These are phyloP conservation scores for Cercophora samala DNA, from an alignment of 495 filamentous ascomycete species.

Conservation along the genomic window DNA sequence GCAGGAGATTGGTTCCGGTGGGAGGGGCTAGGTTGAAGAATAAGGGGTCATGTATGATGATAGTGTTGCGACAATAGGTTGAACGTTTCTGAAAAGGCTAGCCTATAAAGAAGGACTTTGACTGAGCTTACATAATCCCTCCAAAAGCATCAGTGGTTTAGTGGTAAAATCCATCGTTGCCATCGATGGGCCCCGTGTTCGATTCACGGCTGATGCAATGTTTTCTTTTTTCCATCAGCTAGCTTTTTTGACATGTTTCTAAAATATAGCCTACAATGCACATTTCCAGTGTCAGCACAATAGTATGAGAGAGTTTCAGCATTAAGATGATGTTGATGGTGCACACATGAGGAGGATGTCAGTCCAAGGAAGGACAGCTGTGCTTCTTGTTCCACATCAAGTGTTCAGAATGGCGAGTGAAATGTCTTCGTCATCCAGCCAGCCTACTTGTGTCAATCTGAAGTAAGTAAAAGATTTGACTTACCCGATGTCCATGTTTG, in stretches of 20 bases:
- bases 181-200: constrained; percentile 54
- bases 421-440: background rate
- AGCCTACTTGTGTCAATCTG: background rate
- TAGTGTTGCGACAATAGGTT: background rate
- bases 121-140: background rate
- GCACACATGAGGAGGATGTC: background rate
- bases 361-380: background rate
- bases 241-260: no score
- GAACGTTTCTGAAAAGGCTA: background rate
- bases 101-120: background rate
- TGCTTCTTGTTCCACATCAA: background rate
- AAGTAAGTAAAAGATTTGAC: no score
- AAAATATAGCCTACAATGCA: no score
- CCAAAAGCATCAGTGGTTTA: constrained; percentile 40
- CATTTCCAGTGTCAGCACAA: background rate
- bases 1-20: background rate
- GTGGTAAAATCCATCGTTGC: constrained; percentile 53
- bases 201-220: constrained; percentile 43
- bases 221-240: background rate
- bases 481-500: no score
- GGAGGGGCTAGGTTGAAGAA: background rate
- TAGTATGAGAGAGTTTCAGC: background rate
- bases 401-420: background rate
- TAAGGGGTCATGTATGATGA: background rate
- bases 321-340: background rate